Evolutionary conservation across 2,329 filamentous ascomycete species (phyloP).

Genomic region (Verruconis gallopava): DNA sequence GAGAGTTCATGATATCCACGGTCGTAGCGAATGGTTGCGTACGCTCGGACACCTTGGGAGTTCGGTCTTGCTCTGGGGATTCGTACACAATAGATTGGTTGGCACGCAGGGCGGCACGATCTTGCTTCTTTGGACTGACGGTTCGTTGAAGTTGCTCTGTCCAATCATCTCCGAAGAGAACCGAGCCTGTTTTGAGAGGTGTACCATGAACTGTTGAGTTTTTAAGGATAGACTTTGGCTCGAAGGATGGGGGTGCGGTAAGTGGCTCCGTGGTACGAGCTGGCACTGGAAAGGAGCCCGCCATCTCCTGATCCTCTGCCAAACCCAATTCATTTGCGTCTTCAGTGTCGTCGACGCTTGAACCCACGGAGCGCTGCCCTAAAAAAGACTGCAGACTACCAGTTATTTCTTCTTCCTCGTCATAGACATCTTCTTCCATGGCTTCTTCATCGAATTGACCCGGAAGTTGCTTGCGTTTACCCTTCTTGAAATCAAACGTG

Average conservation of each 20-base stretch:
- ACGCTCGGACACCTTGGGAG: constrained; percentile 20
- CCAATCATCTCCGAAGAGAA: constrained; percentile 67
- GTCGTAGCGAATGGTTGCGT: constrained; percentile 59
- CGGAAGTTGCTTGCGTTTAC: constrained; percentile 47
- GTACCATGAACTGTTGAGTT: constrained; percentile 27
- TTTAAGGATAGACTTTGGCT: constrained; percentile 37
- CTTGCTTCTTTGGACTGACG: constrained; percentile 84
- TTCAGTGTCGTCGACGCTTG: constrained; percentile 43
- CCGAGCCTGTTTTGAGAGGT: constrained; percentile 36
- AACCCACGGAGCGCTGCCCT: constrained; percentile 81
- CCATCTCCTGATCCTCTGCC: constrained; percentile 58
- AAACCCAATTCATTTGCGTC: constrained; percentile 59
- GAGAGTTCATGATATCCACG: constrained; percentile 91
- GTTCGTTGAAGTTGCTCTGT: constrained; percentile 86
- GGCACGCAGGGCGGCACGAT: constrained; percentile 57
- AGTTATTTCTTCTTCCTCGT: constrained; percentile 20
- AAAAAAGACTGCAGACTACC: constrained; percentile 61
- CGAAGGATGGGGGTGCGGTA: constrained; percentile 24
- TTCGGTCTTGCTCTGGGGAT: constrained; percentile 12
- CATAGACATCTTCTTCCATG: constrained; percentile 33
- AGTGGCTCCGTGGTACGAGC: constrained; percentile 65
- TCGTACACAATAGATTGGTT: constrained; percentile 16
- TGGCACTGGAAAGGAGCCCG: constrained; percentile 62
- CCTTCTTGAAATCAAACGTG: constrained; percentile 43
- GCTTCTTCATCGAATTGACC: constrained; percentile 64